Conservation (phyloP, 768 basidiomycete genomes). For the Auricularia heimuer region DNA sequence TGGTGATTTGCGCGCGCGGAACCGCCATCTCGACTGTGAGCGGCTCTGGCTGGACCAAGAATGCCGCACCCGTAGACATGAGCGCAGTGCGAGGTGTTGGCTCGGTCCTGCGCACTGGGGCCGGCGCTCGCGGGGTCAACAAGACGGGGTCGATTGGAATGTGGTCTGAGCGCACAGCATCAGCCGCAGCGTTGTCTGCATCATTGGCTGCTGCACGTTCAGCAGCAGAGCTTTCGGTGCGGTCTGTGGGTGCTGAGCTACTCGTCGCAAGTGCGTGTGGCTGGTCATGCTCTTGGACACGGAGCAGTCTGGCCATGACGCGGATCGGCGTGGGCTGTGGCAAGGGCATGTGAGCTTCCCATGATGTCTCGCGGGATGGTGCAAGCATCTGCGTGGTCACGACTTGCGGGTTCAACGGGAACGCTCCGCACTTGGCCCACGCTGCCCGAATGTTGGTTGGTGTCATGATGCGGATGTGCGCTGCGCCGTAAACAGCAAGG, state of each 20-base stretch:
- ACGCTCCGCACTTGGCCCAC: background rate
- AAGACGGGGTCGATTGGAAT: background rate
- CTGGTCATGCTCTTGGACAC: background rate
- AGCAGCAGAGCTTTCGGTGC: too few species aligned
- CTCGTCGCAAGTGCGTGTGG: background rate
- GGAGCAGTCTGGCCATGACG: constrained; percentile 13
- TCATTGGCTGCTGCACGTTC: too few species aligned
- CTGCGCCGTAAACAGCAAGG: constrained; percentile 23
- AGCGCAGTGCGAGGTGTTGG: background rate
- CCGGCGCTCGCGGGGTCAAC: background rate
- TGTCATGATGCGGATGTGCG: constrained; percentile 17
- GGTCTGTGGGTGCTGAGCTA: too few species aligned
- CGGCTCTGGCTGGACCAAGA: background rate
- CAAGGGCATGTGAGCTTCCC: constrained; percentile 15
- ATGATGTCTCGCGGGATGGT: constrained; percentile 15
- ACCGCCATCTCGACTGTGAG: background rate
- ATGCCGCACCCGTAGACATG: background rate
- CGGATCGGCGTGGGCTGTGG: constrained; percentile 17
- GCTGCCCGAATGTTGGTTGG: background rate
- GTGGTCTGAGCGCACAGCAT: background rate
- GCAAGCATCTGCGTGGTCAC: background rate
- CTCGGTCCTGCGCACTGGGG: background rate
- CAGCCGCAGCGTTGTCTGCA: too few species aligned
- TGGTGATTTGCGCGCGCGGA: background rate
- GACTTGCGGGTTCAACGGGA: background rate